Percentiles rank a stretch among this genome's conserved stretches.
Conservation (phyloP, 2,329 filamentous ascomycete genomes). For the Onygenales sp. region DNA sequence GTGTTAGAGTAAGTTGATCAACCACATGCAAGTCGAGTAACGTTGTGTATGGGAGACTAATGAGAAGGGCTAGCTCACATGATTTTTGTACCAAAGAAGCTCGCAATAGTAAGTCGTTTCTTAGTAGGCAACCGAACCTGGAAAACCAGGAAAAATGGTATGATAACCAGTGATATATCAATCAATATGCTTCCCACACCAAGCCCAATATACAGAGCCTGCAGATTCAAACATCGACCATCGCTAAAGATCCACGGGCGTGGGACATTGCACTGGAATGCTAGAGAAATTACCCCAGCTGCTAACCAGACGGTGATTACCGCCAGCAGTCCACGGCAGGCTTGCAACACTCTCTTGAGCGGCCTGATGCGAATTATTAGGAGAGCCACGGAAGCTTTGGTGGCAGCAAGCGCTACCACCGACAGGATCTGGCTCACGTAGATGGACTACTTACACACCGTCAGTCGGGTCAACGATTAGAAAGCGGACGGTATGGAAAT, state of each 20-base stretch:
- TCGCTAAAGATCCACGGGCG: slow-evolving; percentile 12
- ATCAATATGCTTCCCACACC: slow-evolving; percentile 13
- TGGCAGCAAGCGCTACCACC: slow-evolving; percentile 10
- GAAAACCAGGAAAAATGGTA: slow-evolving; percentile 16
- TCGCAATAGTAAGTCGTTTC: slow-evolving; percentile 13
- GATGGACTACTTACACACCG: slow-evolving; percentile 8
- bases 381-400: slow-evolving; percentile 16
- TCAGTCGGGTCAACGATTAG: slow-evolving; percentile 2
- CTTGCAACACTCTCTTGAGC: slow-evolving; percentile 10
- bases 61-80: slow-evolving; percentile 10
- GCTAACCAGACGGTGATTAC: slow-evolving; percentile 11
- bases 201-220: slow-evolving; percentile 14
- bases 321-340: slow-evolving; percentile 12
- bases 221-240: slow-evolving; percentile 15
- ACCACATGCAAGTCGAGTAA: neutral
- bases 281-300: slow-evolving; percentile 11
- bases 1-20: slow-evolving; percentile 3
- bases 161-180: slow-evolving; percentile 13
- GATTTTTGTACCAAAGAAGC: slow-evolving; percentile 15
- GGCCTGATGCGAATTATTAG: slow-evolving; percentile 18
- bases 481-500: neutral
- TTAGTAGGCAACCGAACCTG: slow-evolving; percentile 11
- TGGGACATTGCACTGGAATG: slow-evolving; percentile 15
- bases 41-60: neutral
- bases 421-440: slow-evolving; percentile 17